Evolutionary conservation across 1,284 basidiomycete genomes (phyloP), one percentile per base, ranked within the genome.

Genomic region (Leccinum fallax): DNA sequence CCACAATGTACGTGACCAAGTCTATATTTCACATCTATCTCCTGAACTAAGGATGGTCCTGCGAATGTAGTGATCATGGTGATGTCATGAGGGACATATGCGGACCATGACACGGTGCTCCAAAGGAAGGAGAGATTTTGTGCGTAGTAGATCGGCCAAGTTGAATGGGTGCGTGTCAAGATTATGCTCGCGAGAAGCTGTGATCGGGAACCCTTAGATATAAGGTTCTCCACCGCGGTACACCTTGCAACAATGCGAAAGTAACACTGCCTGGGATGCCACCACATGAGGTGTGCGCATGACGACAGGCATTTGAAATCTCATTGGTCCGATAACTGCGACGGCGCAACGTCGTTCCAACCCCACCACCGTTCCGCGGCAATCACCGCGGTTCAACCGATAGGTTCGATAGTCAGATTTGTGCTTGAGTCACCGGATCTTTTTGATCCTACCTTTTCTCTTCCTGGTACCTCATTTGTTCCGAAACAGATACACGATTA

Each of bases 151-250:
- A 85, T 66, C 65, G 85, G 86, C 1, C 86, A 89, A 72, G 74
- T 87, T 36, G 19, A 38, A 75, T 78, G 21, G 81, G 82, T 10
- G 76, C 78, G 7, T 85, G 80, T 77, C 74, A 82, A 13, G 80
- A 83, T 65, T 69, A 80, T 24, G 85, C n/a, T 6, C 73, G 85
- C 1, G 78, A 78, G 10, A 5, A 19, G 40, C 9, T 43, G 80
- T 81, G 26, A 43, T 10, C 53, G 59, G 57, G 58, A 24, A 85
- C 81, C 65, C 73, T 15, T 81, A 81, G 0, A 68, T 82, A 59
- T 81, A 60, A 77, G 87, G 3, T 84, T 86, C 73, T 78, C 85
- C 67, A 84, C 84, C 3, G 84, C 81, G 63, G 81, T 24, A 85
- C 86, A 0, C 74, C 43, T 46, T 46, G 43, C 43, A 46, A 46